phyloP scores from a whole-genome alignment of 2,329 filamentous ascomycete genomes.

The Tolypocladium paradoxum region DNA sequence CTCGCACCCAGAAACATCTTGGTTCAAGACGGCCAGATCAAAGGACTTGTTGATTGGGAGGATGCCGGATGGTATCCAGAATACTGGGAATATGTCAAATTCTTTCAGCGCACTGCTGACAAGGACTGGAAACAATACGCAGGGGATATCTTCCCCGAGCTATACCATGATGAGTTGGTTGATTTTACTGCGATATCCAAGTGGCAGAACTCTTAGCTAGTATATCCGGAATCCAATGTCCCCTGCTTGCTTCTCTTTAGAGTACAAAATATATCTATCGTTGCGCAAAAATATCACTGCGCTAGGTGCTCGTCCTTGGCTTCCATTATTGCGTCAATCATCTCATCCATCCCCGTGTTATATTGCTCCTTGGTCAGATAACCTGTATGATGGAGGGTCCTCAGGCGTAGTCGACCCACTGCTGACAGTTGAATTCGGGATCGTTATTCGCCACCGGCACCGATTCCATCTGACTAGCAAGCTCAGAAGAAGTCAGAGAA shows the following conservation, averaged over 20 bases:
- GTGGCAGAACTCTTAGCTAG: constrained; percentile 9
- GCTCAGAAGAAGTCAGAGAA: too few relatives aligned
- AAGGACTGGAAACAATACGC: constrained; percentile 12
- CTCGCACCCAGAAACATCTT: constrained; percentile 35
- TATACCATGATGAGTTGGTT: constrained; percentile 15
- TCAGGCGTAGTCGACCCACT: too few relatives aligned
- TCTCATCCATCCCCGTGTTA: constrained; percentile 1
- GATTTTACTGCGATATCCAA: constrained; percentile 12
- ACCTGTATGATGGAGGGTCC: not conserved
- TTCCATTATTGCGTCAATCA: constrained; percentile 5
- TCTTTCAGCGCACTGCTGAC: constrained; percentile 13
- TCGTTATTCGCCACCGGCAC: too few relatives aligned
- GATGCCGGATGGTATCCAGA: constrained; percentile 33
- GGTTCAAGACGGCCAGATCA: constrained; percentile 23
- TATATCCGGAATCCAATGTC: not conserved
- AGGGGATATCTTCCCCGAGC: constrained; percentile 13
- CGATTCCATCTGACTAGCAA: too few relatives aligned
- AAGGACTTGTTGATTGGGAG: constrained; percentile 37
- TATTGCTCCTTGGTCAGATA: constrained; percentile 3
- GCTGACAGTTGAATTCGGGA: too few relatives aligned
- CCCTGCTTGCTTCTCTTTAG: too few relatives aligned
- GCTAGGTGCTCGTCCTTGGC: constrained; percentile 2
- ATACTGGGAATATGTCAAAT: constrained; percentile 28
- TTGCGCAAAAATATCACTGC: constrained; percentile 7
- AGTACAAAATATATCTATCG: not conserved